A percentile compares a stretch with the other conserved stretches of the same genome.
Evolutionary conservation across 2,329 filamentous ascomycete species (phyloP).

Genomic region (Pseudogymnoascus sp.): DNA sequence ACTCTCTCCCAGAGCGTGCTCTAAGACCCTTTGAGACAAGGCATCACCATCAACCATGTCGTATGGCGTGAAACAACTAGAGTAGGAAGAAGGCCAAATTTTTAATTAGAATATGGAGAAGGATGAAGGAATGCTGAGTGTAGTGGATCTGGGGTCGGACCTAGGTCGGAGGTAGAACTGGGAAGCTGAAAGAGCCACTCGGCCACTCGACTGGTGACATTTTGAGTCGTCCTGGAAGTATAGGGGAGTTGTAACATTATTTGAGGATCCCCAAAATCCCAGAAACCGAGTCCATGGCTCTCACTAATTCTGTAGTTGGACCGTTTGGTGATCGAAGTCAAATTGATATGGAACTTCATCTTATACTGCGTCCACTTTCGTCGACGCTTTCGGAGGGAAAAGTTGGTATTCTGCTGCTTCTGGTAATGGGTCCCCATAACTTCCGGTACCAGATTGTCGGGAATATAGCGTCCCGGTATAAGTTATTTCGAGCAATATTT

Average conservation of each 20-base stretch:
- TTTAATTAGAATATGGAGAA: background rate
- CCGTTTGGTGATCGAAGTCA: background rate
- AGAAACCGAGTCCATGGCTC: constrained; percentile 9
- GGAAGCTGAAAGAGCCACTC: background rate
- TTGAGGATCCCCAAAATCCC: constrained; percentile 6
- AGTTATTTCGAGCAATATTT: background rate
- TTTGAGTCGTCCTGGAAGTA: background rate
- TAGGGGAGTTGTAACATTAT: constrained; percentile 4
- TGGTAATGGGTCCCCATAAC: constrained; percentile 1
- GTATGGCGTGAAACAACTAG: constrained; percentile 9
- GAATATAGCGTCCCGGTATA: background rate
- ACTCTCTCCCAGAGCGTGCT: background rate
- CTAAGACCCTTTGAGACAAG: constrained; percentile 3
- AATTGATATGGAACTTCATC: constrained; percentile 5
- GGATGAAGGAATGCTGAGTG: background rate
- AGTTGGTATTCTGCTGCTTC: constrained; percentile 3
- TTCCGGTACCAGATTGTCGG: background rate
- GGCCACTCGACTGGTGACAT: background rate
- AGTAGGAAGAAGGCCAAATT: background rate
- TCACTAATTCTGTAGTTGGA: constrained; percentile 5
- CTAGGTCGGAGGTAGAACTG: background rate
- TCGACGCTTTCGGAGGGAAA: background rate
- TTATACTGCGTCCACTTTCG: constrained; percentile 4
- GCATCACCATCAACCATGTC: background rate
- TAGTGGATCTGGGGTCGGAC: constrained; percentile 2